Evolutionary conservation across 495 filamentous ascomycete genomes (phyloP), one percentile per base, ranked within the genome.

Genomic region (Trichocladium uniseriatum): DNA sequence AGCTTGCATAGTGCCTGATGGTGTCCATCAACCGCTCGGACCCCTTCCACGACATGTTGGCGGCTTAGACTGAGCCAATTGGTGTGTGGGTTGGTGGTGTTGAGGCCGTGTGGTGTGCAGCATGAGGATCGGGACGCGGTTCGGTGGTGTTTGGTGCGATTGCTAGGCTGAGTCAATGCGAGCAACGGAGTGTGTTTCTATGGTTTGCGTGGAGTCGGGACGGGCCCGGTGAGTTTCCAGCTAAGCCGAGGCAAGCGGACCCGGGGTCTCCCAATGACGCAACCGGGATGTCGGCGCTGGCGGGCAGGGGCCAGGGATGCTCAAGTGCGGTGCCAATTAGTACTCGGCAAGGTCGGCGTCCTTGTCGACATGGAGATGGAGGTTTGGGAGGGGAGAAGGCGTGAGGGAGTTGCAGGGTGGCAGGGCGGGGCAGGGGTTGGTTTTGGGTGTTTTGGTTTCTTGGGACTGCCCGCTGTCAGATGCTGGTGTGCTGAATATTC

Each of bases 1-100:
- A 97, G 74, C 80, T 84, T 64, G 87, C 85, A 78, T 96, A 96
- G 75, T 96, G 91, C 67, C 86, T 88, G 86, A 98, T 98, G 80
- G 85, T 95, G 56, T 94, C 84, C 89, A 95, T 91, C 83, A 98
- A 68, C 70, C 79, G 73, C 69, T 92, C 86, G 45, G 86, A 83
- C 68, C 78, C 80, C 74, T 84, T 94, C 90, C 90, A 96, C 72
- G 79, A 76, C 85, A 89, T 89, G 53, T 59, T 82, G 71, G 56
- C 53, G 60, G 56, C 61, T 60, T 40, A 55, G 42, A 49, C 18
- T 38, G 42, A 34, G 56, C 60, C 60, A 67, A 69, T 65, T 61
- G 60, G 51, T 35, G 22, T 14, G 15, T 59, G 39, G 54, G 54
- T 48, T 55, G 58, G 54, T 55, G 54, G 54, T 59, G 53, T 57